These are phyloP conservation scores for Apiotrichum porosum DNA, from an alignment of 1,284 basidiomycete species.

Conservation along the genomic window DNA sequence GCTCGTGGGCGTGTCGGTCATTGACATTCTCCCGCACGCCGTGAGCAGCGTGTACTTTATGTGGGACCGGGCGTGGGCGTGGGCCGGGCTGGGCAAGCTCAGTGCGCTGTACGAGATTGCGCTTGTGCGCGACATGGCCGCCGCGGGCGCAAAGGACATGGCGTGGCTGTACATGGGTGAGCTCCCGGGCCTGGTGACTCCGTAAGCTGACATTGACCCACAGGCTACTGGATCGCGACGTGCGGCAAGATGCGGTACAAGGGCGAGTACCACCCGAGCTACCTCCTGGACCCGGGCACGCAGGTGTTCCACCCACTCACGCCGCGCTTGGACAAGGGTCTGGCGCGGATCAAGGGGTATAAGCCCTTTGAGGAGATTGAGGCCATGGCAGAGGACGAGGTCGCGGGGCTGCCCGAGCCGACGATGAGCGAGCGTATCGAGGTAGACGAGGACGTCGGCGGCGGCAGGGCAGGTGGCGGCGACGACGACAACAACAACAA, in stretches of 20 bases:
- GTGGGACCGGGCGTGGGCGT: constrained; percentile 74
- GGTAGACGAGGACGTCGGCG: neutral
- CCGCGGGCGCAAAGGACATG: constrained; percentile 62
- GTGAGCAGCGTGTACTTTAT: constrained; percentile 96
- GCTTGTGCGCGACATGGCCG: constrained; percentile 65
- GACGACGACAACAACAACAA: neutral
- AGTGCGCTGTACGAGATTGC: constrained; percentile 75
- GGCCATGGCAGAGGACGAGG: neutral
- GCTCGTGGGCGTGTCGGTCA: constrained; percentile 79
- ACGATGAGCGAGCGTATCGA: too few relatives aligned
- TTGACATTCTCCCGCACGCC: constrained; percentile 85
- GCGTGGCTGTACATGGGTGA: constrained; percentile 76
- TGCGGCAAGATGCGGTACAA: constrained; percentile 98
- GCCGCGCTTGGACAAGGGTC: constrained; percentile 59
- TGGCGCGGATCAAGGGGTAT: constrained; percentile 51
- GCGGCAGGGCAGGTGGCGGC: neutral
- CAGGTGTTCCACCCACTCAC: constrained; percentile 68
- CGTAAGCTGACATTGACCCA: neutral
- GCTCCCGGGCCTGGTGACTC: constrained; percentile 18
- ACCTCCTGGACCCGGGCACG: constrained; percentile 79
- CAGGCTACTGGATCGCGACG: constrained; percentile 86
- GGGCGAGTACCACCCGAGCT: constrained; percentile 82
- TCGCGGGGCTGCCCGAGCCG: neutral
- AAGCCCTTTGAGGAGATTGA: constrained; percentile 32
- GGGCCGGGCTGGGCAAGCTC: constrained; percentile 71